Conservation (phyloP, 2,329 filamentous ascomycete genomes). For the Coleophoma eucalyptorum region DNA sequence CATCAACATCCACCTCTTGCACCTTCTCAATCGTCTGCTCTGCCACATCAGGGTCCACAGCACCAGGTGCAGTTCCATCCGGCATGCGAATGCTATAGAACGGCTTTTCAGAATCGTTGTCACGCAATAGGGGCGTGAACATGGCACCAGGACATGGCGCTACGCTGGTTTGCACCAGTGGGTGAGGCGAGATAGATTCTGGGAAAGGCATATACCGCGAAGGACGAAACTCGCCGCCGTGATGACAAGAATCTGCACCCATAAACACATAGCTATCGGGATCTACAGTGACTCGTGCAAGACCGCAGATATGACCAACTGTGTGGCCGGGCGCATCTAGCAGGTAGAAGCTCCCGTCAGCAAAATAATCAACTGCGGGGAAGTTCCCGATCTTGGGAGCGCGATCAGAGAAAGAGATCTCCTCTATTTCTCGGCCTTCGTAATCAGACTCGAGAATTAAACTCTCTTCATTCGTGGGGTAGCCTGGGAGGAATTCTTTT, state of each 20-base stretch:
- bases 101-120: slow-evolving; percentile 16
- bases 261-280: slow-evolving; percentile 40
- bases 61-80: slow-evolving; percentile 8
- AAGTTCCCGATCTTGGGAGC: slow-evolving; percentile 36
- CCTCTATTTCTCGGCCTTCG: slow-evolving; percentile 28
- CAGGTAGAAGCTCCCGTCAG: slow-evolving; percentile 51
- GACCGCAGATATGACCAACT: slow-evolving; percentile 42
- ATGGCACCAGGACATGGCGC: not conserved
- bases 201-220: slow-evolving; percentile 32
- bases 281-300: slow-evolving; percentile 36
- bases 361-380: slow-evolving; percentile 46
- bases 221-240: slow-evolving; percentile 36
- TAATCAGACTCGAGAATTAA: slow-evolving; percentile 37
- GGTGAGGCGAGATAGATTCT: slow-evolving; percentile 28
- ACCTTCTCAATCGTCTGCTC: slow-evolving; percentile 35
- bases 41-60: slow-evolving; percentile 9
- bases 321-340: slow-evolving; percentile 48
- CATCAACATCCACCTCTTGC: slow-evolving; percentile 37
- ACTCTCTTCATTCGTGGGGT: slow-evolving; percentile 34
- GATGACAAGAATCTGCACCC: slow-evolving; percentile 42
- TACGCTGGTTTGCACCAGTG: slow-evolving; percentile 19
- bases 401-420: slow-evolving; percentile 25
- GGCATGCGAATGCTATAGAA: slow-evolving; percentile 21
- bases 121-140: slow-evolving; percentile 26
- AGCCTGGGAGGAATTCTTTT: slow-evolving; percentile 36